Evolutionary conservation across 306 rosid genomes (phyloP).

Genomic region (Cucurbita pepo): DNA sequence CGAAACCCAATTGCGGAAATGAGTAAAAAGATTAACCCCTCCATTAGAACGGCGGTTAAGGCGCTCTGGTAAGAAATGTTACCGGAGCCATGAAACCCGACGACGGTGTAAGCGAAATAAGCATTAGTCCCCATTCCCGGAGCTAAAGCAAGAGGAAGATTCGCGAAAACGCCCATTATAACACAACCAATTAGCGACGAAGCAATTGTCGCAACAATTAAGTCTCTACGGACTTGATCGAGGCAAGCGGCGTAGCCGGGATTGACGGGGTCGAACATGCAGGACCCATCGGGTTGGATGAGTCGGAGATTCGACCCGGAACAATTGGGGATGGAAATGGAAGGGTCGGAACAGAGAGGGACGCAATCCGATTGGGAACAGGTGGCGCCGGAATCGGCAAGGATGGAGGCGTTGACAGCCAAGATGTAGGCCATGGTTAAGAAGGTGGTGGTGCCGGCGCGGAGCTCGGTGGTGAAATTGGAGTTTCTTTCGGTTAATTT

Average conservation of each 20-base stretch:
- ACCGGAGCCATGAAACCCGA: constrained; percentile 97
- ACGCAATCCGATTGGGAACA: constrained; percentile 75
- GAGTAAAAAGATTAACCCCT: constrained; percentile 43
- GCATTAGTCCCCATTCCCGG: constrained; percentile 99
- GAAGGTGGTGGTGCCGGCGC: constrained; percentile 94
- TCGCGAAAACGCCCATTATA: constrained; percentile 86
- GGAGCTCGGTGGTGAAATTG: constrained; percentile 91
- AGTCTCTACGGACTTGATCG: constrained; percentile 45
- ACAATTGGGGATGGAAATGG: constrained; percentile 33
- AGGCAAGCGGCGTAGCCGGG: constrained; percentile 71
- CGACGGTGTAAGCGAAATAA: constrained; percentile 93
- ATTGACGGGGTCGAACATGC: constrained; percentile 77
- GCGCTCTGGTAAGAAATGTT: constrained; percentile 61
- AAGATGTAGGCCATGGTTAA: constrained; percentile 98
- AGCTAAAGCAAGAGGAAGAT: constrained; percentile 80
- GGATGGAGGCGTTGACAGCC: constrained; percentile 93
- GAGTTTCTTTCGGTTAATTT: constrained; percentile 60
- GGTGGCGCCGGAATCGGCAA: constrained; percentile 83
- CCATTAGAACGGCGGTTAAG: constrained; percentile 73
- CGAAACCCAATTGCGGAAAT: constrained; percentile 49
- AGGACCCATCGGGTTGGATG: constrained; percentile 36
- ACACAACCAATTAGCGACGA: constrained; percentile 77
- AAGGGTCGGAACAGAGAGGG: constrained; percentile 62
- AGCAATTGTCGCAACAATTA: constrained; percentile 78
- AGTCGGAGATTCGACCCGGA: constrained; percentile 20